Evolutionary conservation across 1,284 basidiomycete species (phyloP), one percentile per base, ranked within the genome.

Genomic region (Leucoagaricus sp.): DNA sequence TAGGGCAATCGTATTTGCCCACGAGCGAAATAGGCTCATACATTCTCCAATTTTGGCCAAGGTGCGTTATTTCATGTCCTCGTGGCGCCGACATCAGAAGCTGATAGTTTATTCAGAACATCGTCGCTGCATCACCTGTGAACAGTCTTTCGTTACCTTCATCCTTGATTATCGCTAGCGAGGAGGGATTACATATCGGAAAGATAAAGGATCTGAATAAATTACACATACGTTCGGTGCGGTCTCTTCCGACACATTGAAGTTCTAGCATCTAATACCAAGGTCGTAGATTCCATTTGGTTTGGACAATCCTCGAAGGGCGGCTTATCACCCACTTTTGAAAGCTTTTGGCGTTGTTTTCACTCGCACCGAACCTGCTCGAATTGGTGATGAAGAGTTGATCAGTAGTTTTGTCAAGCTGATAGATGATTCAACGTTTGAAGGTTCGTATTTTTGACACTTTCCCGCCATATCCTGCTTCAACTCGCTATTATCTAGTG

Each of bases 221-320:
- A 72, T 80, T 94, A 68, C 90, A 94, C 62, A 86, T 95, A 36
- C 84, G 87, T 59, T 83, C 91, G 29, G 89, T 93, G 67, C 58
- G 82, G 4, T 41, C 19, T 21, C n/a, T 41, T 67, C 31, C 9
- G 13, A 9, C n/a, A 38, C 12, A 26, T 23, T 13, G 10, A 45
- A 42, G 2, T 7, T 40, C 19, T 53, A 34, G 40, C 25, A 28
- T 53, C 50, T 38, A 33, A 46, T n/a, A 49, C 19, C n/a, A 3
- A 4, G 44, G 15, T 15, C 36, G 2, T 63, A 93, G 91, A 74
- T 89, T 25, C 77, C 83, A 29, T 71, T 93, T 3, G 91, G 89
- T 1, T 70, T 81, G 38, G 82, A 89, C 51, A 87, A 82, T 54
- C 89, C 91, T 0, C 76, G 78, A 5, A 78, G 81, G 46, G 80